phyloP scores from a whole-genome alignment of 306 rosid genomes.

The Cicer chorassanicum region DNA sequence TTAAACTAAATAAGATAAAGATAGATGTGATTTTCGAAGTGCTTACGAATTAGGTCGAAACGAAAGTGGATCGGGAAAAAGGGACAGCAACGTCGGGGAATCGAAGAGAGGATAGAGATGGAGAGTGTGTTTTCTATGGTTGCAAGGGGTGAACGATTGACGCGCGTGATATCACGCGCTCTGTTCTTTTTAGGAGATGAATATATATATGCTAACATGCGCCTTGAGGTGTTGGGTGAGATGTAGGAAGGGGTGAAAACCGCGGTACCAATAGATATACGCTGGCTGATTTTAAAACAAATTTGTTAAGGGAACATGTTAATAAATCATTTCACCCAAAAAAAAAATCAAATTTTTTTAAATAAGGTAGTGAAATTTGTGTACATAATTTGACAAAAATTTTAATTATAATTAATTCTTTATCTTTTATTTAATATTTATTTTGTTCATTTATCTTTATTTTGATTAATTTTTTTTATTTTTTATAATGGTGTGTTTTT shows the following conservation, averaged over 20 bases:
- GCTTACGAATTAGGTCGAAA: conserved; percentile 34
- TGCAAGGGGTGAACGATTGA: conserved; percentile 10
- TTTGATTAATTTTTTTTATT: too few relatives aligned
- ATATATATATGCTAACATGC: conserved; percentile 36
- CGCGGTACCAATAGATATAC: background rate
- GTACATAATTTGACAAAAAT: too few relatives aligned
- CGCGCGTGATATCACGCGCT: conserved; percentile 52
- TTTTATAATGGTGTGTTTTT: too few relatives aligned
- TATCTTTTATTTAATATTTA: too few relatives aligned
- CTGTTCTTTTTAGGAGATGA: background rate
- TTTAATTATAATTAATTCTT: too few relatives aligned
- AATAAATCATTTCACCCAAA: too few relatives aligned
- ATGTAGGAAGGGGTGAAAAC: background rate
- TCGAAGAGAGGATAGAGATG: conserved; percentile 32
- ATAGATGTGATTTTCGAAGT: background rate
- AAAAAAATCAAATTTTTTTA: too few relatives aligned
- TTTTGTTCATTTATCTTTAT: too few relatives aligned
- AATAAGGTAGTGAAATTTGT: too few relatives aligned
- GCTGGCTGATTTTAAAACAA: background rate
- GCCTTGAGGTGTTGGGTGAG: background rate
- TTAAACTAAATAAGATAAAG: conserved; percentile 21
- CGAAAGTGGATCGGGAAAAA: conserved; percentile 35
- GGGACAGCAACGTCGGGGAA: conserved; percentile 2
- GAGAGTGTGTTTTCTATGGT: background rate
- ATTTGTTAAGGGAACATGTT: too few relatives aligned